Percentiles rank a stretch among this genome's conserved stretches.
Conservation (phyloP, 768 basidiomycete genomes). For the Ramaria sp. region DNA sequence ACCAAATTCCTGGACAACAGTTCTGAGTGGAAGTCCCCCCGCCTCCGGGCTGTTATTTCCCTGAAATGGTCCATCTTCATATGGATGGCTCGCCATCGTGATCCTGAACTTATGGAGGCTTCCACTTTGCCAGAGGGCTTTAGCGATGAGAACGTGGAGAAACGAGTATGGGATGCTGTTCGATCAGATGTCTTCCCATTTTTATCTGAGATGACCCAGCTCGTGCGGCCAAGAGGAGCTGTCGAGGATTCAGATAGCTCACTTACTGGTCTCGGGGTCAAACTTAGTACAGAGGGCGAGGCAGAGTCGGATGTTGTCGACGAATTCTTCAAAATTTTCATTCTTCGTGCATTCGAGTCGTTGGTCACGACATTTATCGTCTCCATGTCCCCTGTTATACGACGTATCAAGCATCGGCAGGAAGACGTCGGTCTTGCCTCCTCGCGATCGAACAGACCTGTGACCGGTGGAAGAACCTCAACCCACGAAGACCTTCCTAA, state of each 20-base stretch:
- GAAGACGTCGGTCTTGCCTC: slow-evolving; percentile 71
- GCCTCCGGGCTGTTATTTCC: slow-evolving; percentile 61
- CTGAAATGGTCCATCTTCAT: slow-evolving; percentile 85
- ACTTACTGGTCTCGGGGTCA: slow-evolving; percentile 11
- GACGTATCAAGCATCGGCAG: slow-evolving; percentile 70
- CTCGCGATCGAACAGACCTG: slow-evolving; percentile 51
- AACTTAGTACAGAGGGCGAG: slow-evolving; percentile 3
- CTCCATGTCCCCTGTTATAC: slow-evolving; percentile 20
- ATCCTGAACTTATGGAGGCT: slow-evolving; percentile 50
- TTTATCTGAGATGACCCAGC: slow-evolving; percentile 47
- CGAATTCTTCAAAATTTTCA: slow-evolving; percentile 40
- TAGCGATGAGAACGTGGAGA: slow-evolving; percentile 70
- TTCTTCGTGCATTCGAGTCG: slow-evolving; percentile 58
- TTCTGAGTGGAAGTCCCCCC: slow-evolving; percentile 55
- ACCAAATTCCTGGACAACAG: slow-evolving; percentile 21
- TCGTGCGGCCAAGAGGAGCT: slow-evolving; percentile 34
- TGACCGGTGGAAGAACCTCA: slow-evolving; percentile 25
- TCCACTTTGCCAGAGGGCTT: slow-evolving; percentile 34
- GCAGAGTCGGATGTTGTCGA: slow-evolving; percentile 26
- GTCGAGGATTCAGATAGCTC: slow-evolving; percentile 26
- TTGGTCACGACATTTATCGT: slow-evolving; percentile 33
- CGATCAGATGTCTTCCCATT: slow-evolving; percentile 75
- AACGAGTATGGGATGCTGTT: slow-evolving; percentile 72
- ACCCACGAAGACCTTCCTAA: slow-evolving; percentile 20
- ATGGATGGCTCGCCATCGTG: slow-evolving; percentile 61